These are phyloP conservation scores for Oryza brachyantha DNA, from an alignment of 176 grass and related monocot species.

Conservation along the genomic window DNA sequence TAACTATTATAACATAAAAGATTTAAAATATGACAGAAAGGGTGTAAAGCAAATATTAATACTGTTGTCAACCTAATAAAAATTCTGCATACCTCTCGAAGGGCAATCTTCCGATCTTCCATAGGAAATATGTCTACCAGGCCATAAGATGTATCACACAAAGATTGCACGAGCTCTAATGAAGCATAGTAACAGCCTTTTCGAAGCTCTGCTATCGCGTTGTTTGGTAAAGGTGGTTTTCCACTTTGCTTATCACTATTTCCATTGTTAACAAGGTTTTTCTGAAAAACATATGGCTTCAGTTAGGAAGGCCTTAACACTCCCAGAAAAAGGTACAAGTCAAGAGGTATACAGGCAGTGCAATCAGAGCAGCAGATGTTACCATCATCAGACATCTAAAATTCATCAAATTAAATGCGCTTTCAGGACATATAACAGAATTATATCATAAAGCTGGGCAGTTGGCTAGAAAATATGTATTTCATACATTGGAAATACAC, in stretches of 20 bases:
- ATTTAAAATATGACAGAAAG: not conserved
- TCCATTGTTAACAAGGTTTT: constrained; percentile 52
- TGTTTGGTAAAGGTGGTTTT: constrained; percentile 92
- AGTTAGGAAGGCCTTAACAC: constrained; percentile 3
- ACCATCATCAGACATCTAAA: not conserved
- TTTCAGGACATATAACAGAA: not conserved
- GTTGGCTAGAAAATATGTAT: not conserved
- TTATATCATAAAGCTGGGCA: not conserved
- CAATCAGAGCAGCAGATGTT: not conserved
- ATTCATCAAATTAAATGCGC: not conserved
- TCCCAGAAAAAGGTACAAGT: not conserved
- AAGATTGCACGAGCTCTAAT: constrained; percentile 87
- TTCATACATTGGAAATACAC: not conserved
- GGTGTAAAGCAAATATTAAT: not conserved
- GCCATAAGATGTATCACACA: constrained; percentile 96
- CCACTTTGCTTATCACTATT: constrained; percentile 65
- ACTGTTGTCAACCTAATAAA: constrained; percentile 9
- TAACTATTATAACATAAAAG: not conserved
- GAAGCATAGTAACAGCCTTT: constrained; percentile 97
- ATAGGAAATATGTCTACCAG: constrained; percentile 93
- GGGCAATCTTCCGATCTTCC: constrained; percentile 95
- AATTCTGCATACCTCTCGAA: constrained; percentile 60
- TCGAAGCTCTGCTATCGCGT: constrained; percentile 68
- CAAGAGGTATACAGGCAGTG: constrained; percentile 26
- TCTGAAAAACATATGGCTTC: constrained; percentile 50